A percentile compares a stretch with the other conserved stretches of the same genome.
phyloP scores from a whole-genome alignment of 441 rosid species.

The Croton laevigatus region DNA sequence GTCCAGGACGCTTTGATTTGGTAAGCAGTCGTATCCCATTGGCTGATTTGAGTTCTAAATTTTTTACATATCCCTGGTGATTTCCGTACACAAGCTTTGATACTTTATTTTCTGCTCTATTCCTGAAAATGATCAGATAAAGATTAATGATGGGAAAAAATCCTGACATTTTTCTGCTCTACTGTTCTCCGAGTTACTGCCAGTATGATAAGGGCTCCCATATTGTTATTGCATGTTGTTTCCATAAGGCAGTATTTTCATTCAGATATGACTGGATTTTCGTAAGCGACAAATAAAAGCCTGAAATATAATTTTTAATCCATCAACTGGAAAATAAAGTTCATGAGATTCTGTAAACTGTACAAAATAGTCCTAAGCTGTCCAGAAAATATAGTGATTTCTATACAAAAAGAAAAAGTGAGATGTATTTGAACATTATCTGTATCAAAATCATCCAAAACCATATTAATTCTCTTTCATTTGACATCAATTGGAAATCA shows the following conservation, averaged over 20 bases:
- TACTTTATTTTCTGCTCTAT: background rate
- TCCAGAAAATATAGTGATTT: too few species aligned
- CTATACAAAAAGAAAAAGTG: too few species aligned
- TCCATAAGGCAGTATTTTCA: background rate
- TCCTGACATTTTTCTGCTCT: background rate
- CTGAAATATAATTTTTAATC: background rate
- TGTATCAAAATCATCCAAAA: background rate
- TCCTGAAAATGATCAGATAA: background rate
- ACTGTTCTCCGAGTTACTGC: background rate
- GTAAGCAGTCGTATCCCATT: constrained; percentile 36
- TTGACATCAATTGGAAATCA: background rate
- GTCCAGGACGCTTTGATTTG: constrained; percentile 89
- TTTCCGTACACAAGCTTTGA: background rate
- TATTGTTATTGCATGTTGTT: background rate
- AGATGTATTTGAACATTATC: background rate
- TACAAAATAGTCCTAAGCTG: too few species aligned
- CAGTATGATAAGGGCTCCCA: background rate
- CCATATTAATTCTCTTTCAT: background rate
- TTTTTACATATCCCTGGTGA: background rate
- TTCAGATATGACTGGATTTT: background rate
- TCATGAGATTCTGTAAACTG: too few species aligned
- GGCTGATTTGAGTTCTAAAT: background rate
- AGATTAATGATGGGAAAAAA: background rate
- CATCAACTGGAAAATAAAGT: background rate
- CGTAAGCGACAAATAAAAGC: background rate